Evolutionary conservation across 2,329 filamentous ascomycete species (phyloP).

Genomic region (Chalaropsis ovoidea): DNA sequence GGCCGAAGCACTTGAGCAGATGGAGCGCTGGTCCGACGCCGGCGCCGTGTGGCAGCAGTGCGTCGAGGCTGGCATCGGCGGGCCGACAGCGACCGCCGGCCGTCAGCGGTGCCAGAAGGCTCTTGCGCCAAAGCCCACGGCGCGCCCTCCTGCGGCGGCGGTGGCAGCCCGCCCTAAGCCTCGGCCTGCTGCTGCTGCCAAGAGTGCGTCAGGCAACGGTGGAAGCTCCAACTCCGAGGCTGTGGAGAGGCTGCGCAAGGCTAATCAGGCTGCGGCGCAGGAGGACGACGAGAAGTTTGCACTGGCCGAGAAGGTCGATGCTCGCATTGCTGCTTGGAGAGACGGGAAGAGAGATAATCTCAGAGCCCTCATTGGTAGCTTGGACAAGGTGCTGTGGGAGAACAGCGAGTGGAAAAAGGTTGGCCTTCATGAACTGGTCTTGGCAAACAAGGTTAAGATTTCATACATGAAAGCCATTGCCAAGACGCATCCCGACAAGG

Average conservation of each 20-base stretch:
- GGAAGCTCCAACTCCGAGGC: conserved; percentile 56
- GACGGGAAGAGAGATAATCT: conserved; percentile 89
- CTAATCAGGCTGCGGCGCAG: conserved; percentile 73
- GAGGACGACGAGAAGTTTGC: conserved; percentile 91
- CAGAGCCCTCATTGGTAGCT: conserved; percentile 70
- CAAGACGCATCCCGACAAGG: conserved; percentile 98
- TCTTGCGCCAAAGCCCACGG: conserved; percentile 52
- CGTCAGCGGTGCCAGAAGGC: conserved; percentile 84
- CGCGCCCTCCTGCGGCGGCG: conserved; percentile 35
- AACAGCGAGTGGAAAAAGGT: conserved; percentile 94
- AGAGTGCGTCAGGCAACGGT: conserved; percentile 28
- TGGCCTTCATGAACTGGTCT: conserved; percentile 81
- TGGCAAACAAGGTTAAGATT: conserved; percentile 93
- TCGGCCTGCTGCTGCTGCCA: conserved; percentile 15
- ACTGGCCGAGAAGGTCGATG: conserved; percentile 75
- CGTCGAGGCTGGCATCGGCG: conserved; percentile 78
- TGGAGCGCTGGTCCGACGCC: conserved; percentile 89
- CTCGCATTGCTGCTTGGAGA: conserved; percentile 67
- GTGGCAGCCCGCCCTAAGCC: conserved; percentile 29
- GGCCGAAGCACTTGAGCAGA: conserved; percentile 87
- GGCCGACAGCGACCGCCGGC: conserved; percentile 70
- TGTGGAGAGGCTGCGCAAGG: conserved; percentile 68
- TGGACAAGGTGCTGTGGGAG: conserved; percentile 86
- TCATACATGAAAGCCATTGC: conserved; percentile 98
- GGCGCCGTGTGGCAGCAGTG: conserved; percentile 68